Base-by-base conservation (phyloP, 495 filamentous ascomycete genomes). In the Penicillium longicatenatum region DNA sequence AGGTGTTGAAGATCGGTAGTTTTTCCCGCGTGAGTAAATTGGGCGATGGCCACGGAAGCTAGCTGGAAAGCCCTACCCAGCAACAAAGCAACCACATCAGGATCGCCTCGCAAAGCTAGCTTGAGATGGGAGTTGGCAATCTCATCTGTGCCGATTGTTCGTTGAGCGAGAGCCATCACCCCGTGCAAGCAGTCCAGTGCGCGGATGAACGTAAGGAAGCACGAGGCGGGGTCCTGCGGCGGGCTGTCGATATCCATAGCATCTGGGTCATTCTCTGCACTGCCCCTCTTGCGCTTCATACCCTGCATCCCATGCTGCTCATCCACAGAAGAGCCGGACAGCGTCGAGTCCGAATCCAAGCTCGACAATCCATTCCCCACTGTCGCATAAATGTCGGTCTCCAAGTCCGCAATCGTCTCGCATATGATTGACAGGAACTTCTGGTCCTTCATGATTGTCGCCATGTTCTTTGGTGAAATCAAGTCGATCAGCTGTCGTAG, bases 121-220 rank as follows among this genome's bases (percentile, higher is more conserved):
- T 76, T 80, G 54, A 86, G 75, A 59, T 83, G 80, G 35, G 84
- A 82, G 33, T 74, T 75, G 24, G 75, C 71, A 33, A 79, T 72
- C 39, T 73, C 75, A 50, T 74, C 67, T 12, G 63, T 50, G 17
- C 59, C 62, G 31, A 60, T 57, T 20, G 59, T 71, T 37, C 54
- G 66, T 37, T 60, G 70, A 30, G 54, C 65, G 54, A 72, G 69
- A 51, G 48, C 55, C 30, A 67, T 66, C 24, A 70, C 58, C 39
- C 69, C 72, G 51, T 75, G 75, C 11, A 79, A 50, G 52, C 73
- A 77, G 45, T 76, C 74, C 59, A 78, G 54, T 12, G 64, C 61
- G 30, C 70, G 71, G 48, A 70, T 69, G 47, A 77, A 79, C 14
- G 75, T 53, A 48, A 74, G 60, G 50, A 78, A 74, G 52, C 75